Conservation (phyloP, 306 rosid species). For the Boehmeria nivea region DNA sequence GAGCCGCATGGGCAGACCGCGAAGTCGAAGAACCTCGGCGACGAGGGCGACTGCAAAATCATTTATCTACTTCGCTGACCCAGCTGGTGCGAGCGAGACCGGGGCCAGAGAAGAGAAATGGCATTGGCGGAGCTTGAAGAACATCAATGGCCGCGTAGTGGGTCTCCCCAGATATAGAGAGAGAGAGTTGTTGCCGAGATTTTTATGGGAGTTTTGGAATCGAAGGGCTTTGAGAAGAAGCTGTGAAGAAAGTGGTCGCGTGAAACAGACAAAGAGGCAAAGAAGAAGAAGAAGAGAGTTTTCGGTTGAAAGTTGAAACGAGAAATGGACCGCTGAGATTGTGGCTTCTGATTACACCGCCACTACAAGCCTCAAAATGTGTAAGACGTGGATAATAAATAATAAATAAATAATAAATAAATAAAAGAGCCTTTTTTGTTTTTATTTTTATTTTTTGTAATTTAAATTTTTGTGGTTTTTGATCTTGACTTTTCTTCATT, state of each 20-base stretch:
- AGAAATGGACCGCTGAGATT: too few species aligned
- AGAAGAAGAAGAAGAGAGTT: neutral
- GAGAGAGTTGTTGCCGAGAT: neutral
- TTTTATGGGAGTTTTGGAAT: neutral
- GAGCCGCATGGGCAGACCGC: conserved; percentile 56
- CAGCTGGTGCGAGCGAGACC: neutral
- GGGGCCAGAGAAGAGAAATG: conserved; percentile 18
- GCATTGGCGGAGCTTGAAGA: neutral
- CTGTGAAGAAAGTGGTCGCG: too few species aligned
- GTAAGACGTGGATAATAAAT: conserved; percentile 54
- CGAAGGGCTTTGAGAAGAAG: too few species aligned
- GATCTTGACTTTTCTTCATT: too few species aligned
- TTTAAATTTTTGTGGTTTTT: too few species aligned
- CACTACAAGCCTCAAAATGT: conserved; percentile 48
- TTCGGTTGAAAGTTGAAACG: too few species aligned
- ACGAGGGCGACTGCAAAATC: conserved; percentile 44
- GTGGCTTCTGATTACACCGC: conserved; percentile 2
- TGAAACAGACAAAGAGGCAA: too few species aligned
- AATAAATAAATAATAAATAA: too few species aligned
- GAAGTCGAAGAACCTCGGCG: conserved; percentile 34
- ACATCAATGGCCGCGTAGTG: too few species aligned
- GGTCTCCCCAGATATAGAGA: neutral
- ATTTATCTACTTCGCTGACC: conserved; percentile 28
- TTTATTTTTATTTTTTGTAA: too few species aligned
- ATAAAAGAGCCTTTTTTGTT: too few species aligned